Evolutionary conservation across 805 yeast genomes (phyloP), one percentile per base, ranked within the genome.

Genomic region (Saccharomyces kudriavzevii): DNA sequence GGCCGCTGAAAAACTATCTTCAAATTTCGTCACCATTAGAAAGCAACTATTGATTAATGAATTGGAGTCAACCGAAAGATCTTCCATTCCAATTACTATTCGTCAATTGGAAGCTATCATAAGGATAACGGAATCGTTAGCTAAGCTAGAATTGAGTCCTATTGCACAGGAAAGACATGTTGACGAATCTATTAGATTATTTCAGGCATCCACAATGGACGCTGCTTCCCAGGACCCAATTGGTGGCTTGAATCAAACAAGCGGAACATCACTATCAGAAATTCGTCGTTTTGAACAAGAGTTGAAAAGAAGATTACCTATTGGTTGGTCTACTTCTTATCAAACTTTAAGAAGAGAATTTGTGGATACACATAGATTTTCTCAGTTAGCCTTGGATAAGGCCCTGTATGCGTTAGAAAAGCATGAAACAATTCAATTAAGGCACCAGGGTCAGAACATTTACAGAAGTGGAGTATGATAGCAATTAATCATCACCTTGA

Each of bases 101-200:
- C 90, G 99, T 78, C 99, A 94, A 74, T 78, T 94, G 57, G 99
- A 94, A 72, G 99, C 99, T 43, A 89, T 94, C 62, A 83, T 94
- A 49, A 91, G 99, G 74, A 94, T 94, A 52, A 82, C 97, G 1
- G 99, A 94, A 73, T 81, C 96, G 0, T 74, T 94, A 53, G 99
- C 99, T 6, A 94, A 94, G 70, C 69, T 94, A 54, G 84, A 84
- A 53, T 74, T 94, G 53, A 78, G 85, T 13, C 92, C 97, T 1
- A 78, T 89, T 17, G 98, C 97, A 2, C 79, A 82, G 8, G 94
- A 83, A 62, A 85, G 81, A 58, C 98, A 94, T 66, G 99, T 94
- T 28, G 92, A 89, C 62, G 99, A 94, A 68, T 97, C 98, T 0
- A 88, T 94, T 57, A 75, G 99, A 63, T 74, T 94, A 57, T 94